Evolutionary conservation across 805 yeast genomes (phyloP).

Genomic region (Metschnikowia similis): DNA sequence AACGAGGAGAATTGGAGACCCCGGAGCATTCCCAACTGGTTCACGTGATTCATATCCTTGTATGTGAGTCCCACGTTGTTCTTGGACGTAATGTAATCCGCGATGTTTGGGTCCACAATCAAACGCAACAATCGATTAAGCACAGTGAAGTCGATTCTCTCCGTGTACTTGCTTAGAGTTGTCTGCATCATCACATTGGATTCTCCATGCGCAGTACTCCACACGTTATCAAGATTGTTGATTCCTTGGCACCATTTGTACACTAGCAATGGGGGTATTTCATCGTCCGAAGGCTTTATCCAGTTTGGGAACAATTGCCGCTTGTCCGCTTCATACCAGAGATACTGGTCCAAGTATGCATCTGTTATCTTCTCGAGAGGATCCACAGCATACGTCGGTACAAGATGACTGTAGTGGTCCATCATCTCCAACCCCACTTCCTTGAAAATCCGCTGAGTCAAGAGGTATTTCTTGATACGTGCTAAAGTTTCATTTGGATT

Average conservation of each 20-base stretch:
- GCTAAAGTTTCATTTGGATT: conserved; percentile 91
- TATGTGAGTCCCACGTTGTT: conserved; percentile 77
- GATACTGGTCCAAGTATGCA: conserved; percentile 90
- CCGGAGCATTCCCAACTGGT: conserved; percentile 80
- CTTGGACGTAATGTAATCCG: conserved; percentile 91
- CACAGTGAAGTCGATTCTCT: conserved; percentile 83
- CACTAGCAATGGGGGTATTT: conserved; percentile 85
- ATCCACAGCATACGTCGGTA: conserved; percentile 84
- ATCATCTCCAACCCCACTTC: conserved; percentile 85
- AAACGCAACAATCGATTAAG: conserved; percentile 76
- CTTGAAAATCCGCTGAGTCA: conserved; percentile 89
- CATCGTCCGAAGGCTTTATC: conserved; percentile 93
- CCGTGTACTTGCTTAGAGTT: conserved; percentile 62
- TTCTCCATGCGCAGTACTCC: conserved; percentile 76
- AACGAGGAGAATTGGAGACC: conserved; percentile 91
- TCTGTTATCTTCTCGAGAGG: conserved; percentile 94
- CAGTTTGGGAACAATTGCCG: conserved; percentile 88
- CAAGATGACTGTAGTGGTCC: conserved; percentile 80
- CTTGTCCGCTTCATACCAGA: conserved; percentile 94
- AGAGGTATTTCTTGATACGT: conserved; percentile 72
- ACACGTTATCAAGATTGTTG: conserved; percentile 69
- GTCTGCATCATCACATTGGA: conserved; percentile 84
- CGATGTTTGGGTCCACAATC: conserved; percentile 83
- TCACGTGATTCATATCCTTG: conserved; percentile 93
- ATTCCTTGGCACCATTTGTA: conserved; percentile 94